These are phyloP conservation scores for Fusarium continuum DNA, from an alignment of 2,329 filamentous ascomycete species.

Conservation along the genomic window DNA sequence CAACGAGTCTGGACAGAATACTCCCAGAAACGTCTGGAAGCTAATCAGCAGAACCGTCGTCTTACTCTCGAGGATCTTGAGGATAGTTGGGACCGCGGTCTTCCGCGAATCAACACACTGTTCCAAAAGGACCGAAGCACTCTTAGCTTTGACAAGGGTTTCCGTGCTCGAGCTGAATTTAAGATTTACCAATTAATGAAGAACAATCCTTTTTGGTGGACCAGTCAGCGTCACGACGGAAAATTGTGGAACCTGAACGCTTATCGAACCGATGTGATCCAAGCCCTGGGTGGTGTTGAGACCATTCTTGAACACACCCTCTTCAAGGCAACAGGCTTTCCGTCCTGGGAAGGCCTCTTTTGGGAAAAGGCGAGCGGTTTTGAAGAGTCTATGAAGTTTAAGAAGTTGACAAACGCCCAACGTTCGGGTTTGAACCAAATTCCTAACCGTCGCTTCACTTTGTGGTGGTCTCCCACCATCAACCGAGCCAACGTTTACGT, in stretches of 20 bases:
- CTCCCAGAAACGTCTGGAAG: slow-evolving; percentile 95
- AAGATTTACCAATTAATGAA: slow-evolving; percentile 99
- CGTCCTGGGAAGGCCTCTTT: slow-evolving; percentile 95
- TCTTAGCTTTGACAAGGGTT: slow-evolving; percentile 97
- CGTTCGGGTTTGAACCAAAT: slow-evolving; percentile 97
- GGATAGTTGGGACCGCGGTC: slow-evolving; percentile 97
- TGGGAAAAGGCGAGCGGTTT: slow-evolving; percentile 72
- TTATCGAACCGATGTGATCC: slow-evolving; percentile 96
- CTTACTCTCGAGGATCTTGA: slow-evolving; percentile 95
- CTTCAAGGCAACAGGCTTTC: slow-evolving; percentile 97
- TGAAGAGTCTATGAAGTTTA: slow-evolving; percentile 83
- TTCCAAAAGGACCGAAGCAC: slow-evolving; percentile 99
- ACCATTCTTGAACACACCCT: slow-evolving; percentile 96
- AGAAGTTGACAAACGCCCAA: slow-evolving; percentile 97
- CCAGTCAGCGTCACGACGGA: slow-evolving; percentile 94
- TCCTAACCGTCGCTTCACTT: slow-evolving; percentile 95
- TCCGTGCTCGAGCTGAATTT: slow-evolving; percentile 94
- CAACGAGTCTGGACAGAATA: slow-evolving; percentile 99
- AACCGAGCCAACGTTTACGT: slow-evolving; percentile 98
- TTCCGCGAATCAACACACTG: slow-evolving; percentile 96
- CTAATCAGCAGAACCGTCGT: slow-evolving; percentile 95
- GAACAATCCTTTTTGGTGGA: slow-evolving; percentile 99
- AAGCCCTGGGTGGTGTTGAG: slow-evolving; percentile 94
- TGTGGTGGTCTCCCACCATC: slow-evolving; percentile 97
- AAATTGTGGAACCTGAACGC: slow-evolving; percentile 98